Conservation (phyloP, 2,329 filamentous ascomycete genomes). For the Ophiocordyceps camponoti-floridani region DNA sequence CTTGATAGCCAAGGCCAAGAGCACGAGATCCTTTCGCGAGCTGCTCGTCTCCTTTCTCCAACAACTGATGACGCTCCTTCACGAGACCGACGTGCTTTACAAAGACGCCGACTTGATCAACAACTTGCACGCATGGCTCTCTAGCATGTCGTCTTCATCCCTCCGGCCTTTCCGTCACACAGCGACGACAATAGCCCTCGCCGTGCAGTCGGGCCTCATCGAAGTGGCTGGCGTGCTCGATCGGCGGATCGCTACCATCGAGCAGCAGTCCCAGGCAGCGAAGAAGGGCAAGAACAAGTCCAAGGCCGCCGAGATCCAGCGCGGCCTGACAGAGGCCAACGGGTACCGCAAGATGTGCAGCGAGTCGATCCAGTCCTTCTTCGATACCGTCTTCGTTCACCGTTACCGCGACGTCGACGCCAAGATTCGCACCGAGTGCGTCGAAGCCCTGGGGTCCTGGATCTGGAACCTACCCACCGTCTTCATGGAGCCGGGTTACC, state of each 20-base stretch:
- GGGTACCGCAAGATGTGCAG: constrained; percentile 52
- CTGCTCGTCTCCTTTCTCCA: constrained; percentile 65
- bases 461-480: constrained; percentile 68
- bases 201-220: constrained; percentile 64
- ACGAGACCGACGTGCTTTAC: constrained; percentile 70
- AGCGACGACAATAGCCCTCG: constrained; percentile 66
- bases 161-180: constrained; percentile 89
- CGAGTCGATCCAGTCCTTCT: constrained; percentile 63
- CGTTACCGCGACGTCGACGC: constrained; percentile 89
- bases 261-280: constrained; percentile 64
- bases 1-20: constrained; percentile 65
- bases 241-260: constrained; percentile 54
- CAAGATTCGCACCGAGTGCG: constrained; percentile 74
- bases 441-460: constrained; percentile 75
- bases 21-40: constrained; percentile 59
- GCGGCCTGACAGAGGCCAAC: constrained; percentile 52
- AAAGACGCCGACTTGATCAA: constrained; percentile 62
- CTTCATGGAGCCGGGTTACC: constrained; percentile 79
- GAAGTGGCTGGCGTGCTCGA: constrained; percentile 53
- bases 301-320: constrained; percentile 55
- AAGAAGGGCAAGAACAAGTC: constrained; percentile 59
- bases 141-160: constrained; percentile 73
- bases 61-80: constrained; percentile 57
- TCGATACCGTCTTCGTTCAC: constrained; percentile 86
- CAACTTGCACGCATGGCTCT: constrained; percentile 79